Conservation (phyloP, 441 rosid genomes). For the Croton laevigatus region DNA sequence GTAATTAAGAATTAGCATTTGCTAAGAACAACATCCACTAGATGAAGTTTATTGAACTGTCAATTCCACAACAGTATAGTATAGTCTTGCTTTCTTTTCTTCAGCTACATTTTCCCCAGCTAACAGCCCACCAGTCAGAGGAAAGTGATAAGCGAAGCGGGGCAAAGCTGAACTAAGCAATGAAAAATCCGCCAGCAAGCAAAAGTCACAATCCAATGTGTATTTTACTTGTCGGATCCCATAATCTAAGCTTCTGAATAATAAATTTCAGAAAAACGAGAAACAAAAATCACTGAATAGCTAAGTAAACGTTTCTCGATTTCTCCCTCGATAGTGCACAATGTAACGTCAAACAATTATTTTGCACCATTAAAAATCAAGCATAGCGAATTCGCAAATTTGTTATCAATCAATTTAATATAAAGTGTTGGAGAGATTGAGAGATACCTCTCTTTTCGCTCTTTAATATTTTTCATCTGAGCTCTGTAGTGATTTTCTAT, state of each 20-base stretch:
- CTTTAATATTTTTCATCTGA: slow-evolving; percentile 82
- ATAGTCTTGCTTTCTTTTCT: background rate
- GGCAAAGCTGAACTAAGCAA: slow-evolving; percentile 6
- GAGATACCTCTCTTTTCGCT: slow-evolving; percentile 76
- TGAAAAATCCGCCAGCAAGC: slow-evolving; percentile 15
- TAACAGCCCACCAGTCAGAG: slow-evolving; percentile 12
- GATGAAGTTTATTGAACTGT: background rate
- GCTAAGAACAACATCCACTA: background rate
- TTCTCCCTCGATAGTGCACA: slow-evolving; percentile 11
- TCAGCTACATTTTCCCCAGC: slow-evolving; percentile 21
- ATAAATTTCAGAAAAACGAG: background rate
- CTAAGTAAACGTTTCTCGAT: background rate
- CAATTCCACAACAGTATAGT: no score
- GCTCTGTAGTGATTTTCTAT: slow-evolving; percentile 95
- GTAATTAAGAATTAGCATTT: background rate
- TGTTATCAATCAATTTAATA: background rate
- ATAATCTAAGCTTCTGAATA: background rate
- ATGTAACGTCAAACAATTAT: slow-evolving; percentile 25
- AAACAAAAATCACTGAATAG: slow-evolving; percentile 2
- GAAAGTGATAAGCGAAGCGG: slow-evolving; percentile 3
- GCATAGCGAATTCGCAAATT: background rate
- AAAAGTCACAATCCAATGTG: background rate
- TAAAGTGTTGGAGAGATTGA: background rate
- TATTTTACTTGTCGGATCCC: slow-evolving; percentile 4
- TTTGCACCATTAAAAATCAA: slow-evolving; percentile 1